Evolutionary conservation across 306 rosid genomes (phyloP).

Genomic region (Lathyrus tuberosus): DNA sequence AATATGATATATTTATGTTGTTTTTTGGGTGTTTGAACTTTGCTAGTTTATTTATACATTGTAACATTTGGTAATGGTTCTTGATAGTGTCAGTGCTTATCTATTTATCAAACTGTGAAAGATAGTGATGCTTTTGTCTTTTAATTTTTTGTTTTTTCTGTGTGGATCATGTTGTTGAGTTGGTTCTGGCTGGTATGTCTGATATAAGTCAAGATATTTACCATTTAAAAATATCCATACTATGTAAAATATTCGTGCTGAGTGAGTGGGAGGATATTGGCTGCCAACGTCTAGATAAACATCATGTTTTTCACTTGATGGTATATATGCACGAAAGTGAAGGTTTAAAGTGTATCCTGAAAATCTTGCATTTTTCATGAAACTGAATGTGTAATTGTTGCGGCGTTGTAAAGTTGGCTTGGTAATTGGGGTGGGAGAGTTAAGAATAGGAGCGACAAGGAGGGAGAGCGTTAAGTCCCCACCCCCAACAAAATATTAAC

Average conservation of each 20-base stretch:
- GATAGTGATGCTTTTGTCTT: not conserved
- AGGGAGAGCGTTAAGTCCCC: not conserved
- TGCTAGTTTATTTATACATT: conserved; percentile 18
- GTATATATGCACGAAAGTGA: not conserved
- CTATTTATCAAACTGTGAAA: not conserved
- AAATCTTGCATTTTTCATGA: conserved; percentile 2
- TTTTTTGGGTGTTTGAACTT: not conserved
- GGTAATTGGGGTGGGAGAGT: not conserved
- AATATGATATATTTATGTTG: not conserved
- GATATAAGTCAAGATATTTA: conserved; percentile 13
- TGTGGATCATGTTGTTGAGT: conserved; percentile 3
- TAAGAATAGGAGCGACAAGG: not conserved
- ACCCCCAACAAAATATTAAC: not conserved
- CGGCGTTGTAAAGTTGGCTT: no score
- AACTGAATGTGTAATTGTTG: no score
- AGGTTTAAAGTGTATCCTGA: conserved; percentile 15
- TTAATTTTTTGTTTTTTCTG: not conserved
- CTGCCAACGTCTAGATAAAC: conserved; percentile 1
- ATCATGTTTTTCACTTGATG: conserved; percentile 17
- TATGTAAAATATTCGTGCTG: conserved; percentile 16
- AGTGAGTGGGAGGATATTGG: conserved; percentile 32
- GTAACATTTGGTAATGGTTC: conserved; percentile 11
- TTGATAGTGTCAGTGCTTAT: not conserved
- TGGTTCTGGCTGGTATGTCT: conserved; percentile 29
- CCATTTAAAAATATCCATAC: conserved; percentile 6